Evolutionary conservation across 768 basidiomycete species (phyloP).

Genomic region (Mycena latifolia): DNA sequence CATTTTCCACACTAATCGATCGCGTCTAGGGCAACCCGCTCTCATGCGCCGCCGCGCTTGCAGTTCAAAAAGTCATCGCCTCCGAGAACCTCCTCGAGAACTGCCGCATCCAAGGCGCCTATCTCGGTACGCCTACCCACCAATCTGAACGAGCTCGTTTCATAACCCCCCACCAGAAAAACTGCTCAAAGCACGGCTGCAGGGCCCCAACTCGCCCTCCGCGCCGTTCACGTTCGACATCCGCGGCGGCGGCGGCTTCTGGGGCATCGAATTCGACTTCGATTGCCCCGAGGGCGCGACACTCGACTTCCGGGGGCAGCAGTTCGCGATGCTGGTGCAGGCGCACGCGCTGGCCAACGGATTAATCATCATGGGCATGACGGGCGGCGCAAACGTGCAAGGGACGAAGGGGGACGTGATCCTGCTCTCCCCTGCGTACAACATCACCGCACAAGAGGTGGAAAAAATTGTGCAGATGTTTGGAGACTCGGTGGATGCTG

Average conservation of each 20-base stretch:
- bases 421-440: constrained; percentile 86
- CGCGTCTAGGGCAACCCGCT: constrained; percentile 73
- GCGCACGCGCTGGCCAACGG: constrained; percentile 76
- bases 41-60: constrained; percentile 83
- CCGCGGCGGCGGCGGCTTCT: constrained; percentile 87
- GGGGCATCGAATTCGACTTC: constrained; percentile 88
- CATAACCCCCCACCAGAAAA: constrained; percentile 45
- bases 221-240: constrained; percentile 82
- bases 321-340: constrained; percentile 79
- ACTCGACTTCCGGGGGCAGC: constrained; percentile 63
- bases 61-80: constrained; percentile 81
- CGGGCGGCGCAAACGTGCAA: constrained; percentile 75
- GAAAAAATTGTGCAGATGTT: constrained; percentile 76
- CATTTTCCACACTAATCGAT: not conserved
- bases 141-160: not conserved
- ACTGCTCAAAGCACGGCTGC: constrained; percentile 67
- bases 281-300: constrained; percentile 52
- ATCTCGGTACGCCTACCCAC: constrained; percentile 56
- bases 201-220: constrained; percentile 65
- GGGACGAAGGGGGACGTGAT: constrained; percentile 79
- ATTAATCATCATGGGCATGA: constrained; percentile 80
- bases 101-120: constrained; percentile 68
- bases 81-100: constrained; percentile 79
- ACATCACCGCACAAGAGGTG: constrained; percentile 76
- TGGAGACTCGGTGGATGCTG: constrained; percentile 75